Percentiles rank a stretch among this genome's conserved stretches.
These are phyloP conservation scores for Pseudogymnoascus destructans DNA, from an alignment of 2,329 filamentous ascomycete species.

Conservation along the genomic window DNA sequence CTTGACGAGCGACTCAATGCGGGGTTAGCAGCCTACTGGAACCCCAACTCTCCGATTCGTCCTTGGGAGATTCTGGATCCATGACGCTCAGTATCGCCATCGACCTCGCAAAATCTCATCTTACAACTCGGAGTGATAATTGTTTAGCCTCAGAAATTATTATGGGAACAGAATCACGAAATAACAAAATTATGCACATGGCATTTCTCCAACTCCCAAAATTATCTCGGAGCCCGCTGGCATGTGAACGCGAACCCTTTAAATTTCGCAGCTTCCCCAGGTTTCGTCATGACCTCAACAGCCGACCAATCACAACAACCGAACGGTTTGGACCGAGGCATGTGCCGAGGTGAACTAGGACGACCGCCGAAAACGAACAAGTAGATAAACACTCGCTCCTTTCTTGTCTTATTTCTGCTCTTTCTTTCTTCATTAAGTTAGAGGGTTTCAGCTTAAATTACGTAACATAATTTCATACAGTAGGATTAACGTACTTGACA, in stretches of 20 bases:
- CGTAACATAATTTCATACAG: no score
- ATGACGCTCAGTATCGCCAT: background rate
- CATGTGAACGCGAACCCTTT: slow-evolving; percentile 9
- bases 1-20: background rate
- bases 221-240: background rate
- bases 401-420: slow-evolving; percentile 3
- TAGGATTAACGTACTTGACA: no score
- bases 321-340: slow-evolving; percentile 3
- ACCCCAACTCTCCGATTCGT: background rate
- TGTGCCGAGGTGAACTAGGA: slow-evolving; percentile 6
- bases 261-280: slow-evolving; percentile 6
- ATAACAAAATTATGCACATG: background rate
- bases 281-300: slow-evolving; percentile 6
- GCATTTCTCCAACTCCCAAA: slow-evolving; percentile 1
- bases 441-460: no score
- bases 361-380: background rate
- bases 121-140: background rate
- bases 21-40: background rate
- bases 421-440: slow-evolving; percentile 4
- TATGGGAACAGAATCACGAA: background rate
- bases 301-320: background rate
- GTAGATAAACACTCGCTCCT: slow-evolving; percentile 8
- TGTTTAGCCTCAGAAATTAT: background rate
- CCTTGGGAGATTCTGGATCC: background rate
- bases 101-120: background rate